Base-by-base conservation (phyloP, 179 eudicot genomes). In the Actinidia arguta region DNA sequence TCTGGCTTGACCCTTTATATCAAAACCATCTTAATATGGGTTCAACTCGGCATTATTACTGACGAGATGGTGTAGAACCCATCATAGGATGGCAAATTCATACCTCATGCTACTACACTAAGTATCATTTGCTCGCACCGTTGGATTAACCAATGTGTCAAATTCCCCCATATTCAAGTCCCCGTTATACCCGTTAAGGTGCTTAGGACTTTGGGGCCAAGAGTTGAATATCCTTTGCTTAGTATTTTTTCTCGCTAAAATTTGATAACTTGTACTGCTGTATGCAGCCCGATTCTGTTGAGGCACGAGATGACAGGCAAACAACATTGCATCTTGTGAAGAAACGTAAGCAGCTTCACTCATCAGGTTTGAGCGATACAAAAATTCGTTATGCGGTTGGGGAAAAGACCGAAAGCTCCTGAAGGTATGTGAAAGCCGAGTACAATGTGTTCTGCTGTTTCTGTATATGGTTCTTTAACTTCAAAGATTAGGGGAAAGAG, bases 281-380 rank as follows among this genome's bases (percentile, higher is more conserved):
- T 24, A 67, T 87, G 86, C 95, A 95, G 97, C 93, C 95, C 12
- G 95, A 91, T 61, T 89, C 84, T 63, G 75, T 63, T 39, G 98
- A 95, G 82, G 92, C 91, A 27, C 82, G 69, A 63, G 92, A 85
- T 18, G 98, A 93, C 73, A 89, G 94, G 80, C 84, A 89, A 78
- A 87, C 88, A 42, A 94, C 98, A 44, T 25, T 78, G 59, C 90
- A 87, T 81, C 90, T 93, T 4, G 88, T 92, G 83, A 93, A 92
- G 90, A 91, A 84, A 85, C 89, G 98, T 70, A 95, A 89, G 80
- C 94, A 88, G 82, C 94, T 95, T 71, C 94, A 92, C 56, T 78
- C 88, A 10, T 83, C 94, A 10, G 98, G 97, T 31, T 62, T 89
- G 85, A 85, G 84, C 83, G 48, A 81, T 0, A 71, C 81, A 31